These are phyloP conservation scores for Lasiosphaeria hispida DNA, from an alignment of 495 filamentous ascomycete genomes.

Conservation along the genomic window DNA sequence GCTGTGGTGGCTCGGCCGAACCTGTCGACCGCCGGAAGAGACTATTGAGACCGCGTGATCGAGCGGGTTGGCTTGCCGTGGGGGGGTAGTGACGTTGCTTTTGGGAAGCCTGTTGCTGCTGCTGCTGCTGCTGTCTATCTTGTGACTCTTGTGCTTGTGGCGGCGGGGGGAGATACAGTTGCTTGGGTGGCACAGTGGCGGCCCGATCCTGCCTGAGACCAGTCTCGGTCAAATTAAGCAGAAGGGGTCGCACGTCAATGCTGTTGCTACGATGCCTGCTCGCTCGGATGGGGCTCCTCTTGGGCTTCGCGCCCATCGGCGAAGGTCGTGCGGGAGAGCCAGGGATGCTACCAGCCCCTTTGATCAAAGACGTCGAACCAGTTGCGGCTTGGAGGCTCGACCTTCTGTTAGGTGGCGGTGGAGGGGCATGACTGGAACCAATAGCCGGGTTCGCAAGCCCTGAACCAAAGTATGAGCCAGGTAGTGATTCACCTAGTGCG, in stretches of 20 bases:
- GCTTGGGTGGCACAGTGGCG: slow-evolving; percentile 32
- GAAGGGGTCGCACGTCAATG: slow-evolving; percentile 27
- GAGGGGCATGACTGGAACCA: slow-evolving; percentile 20
- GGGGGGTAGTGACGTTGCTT: slow-evolving; percentile 49
- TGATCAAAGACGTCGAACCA: slow-evolving; percentile 22
- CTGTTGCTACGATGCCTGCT: slow-evolving; percentile 39
- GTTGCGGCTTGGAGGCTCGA: slow-evolving; percentile 44
- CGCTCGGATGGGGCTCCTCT: slow-evolving; percentile 25
- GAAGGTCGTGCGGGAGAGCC: slow-evolving; percentile 20
- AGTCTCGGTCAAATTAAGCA: slow-evolving; percentile 11
- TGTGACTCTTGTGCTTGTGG: background rate
- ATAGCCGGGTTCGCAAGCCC: slow-evolving; percentile 20
- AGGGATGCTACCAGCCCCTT: slow-evolving; percentile 12
- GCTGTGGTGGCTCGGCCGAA: slow-evolving; percentile 18
- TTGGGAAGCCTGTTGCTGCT: slow-evolving; percentile 16
- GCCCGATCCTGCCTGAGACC: slow-evolving; percentile 21
- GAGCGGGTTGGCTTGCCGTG: slow-evolving; percentile 36
- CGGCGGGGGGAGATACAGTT: slow-evolving; percentile 22
- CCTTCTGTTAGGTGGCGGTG: slow-evolving; percentile 40
- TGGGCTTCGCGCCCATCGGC: slow-evolving; percentile 23
- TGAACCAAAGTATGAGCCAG: slow-evolving; percentile 28
- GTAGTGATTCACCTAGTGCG: slow-evolving; percentile 35
- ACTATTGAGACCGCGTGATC: slow-evolving; percentile 38
- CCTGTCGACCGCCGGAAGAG: slow-evolving; percentile 41
- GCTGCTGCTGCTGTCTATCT: slow-evolving; percentile 8